Evolutionary conservation across 345 rosid genomes (phyloP), one percentile per base, ranked within the genome.

Genomic region (Murraya paniculata): DNA sequence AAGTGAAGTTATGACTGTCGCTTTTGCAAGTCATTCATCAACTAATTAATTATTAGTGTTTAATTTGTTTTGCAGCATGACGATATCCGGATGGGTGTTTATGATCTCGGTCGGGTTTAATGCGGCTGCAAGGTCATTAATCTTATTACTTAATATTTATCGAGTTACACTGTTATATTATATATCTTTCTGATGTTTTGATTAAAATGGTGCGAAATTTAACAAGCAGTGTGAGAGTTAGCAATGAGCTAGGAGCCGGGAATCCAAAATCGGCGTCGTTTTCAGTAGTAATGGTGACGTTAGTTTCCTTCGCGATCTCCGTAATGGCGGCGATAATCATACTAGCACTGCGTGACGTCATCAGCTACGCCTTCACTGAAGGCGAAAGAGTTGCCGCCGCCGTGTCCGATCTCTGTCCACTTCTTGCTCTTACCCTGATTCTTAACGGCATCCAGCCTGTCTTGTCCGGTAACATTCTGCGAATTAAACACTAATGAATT

Each of bases 381-480:
- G 93, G 95, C 38, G 87, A 88, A 57, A 64, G 27, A 0, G 97
- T 93, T 25, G 88, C 95, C 0, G 87, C 83, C 0, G 97, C 96
- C 0, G 95, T 91, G 36, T 89, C 94, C 4, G 92, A 90, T 69
- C 91, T 93, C 18, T 88, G 88, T 35, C 92, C 94, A 0, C 87
- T 93, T 45, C 88, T 91, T 1, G 94, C 93, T 9, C 2, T 91
- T 4, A 87, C 94, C 14, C 85, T 91, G 38, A 58, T 87, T 61
- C 88, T 93, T 3, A 93, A 93, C 18, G 93, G 98, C 38, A 77
- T 91, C 57, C 97, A 93, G 53, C 94, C 94, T 2, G 97, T 93
- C 30, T 74, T 93, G 62, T 90, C 97, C 0, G 94, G 97, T 91
- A 87, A 64, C 9, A 14, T 6, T 41, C 6, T n/a, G 11, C 2